Evolutionary conservation across 2,329 filamentous ascomycete genomes (phyloP).

Genomic region (Cordyceps sp.): DNA sequence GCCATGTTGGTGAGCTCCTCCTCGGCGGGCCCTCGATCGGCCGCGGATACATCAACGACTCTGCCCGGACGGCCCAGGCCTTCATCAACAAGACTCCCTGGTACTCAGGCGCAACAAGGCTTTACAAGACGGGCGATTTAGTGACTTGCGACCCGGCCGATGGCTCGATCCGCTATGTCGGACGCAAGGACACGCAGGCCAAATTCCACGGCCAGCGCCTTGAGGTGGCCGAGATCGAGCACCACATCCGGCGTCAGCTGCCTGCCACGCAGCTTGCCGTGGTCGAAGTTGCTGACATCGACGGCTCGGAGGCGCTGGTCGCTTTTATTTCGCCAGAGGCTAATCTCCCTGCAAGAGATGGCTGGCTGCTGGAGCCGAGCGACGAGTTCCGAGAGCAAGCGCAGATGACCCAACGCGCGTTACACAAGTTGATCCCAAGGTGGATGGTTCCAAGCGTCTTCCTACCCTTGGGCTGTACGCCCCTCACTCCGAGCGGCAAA

Average conservation of each 20-base stretch:
- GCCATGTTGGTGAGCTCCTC: conserved; percentile 8
- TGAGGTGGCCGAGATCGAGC: conserved; percentile 8
- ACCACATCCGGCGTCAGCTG: background rate
- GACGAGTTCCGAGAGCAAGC: too few species aligned
- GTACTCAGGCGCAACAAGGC: conserved; percentile 7
- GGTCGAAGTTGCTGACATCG: conserved; percentile 1
- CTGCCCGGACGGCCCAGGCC: conserved; percentile 10
- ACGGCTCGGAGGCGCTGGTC: background rate
- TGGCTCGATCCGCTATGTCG: background rate
- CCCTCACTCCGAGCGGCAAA: background rate
- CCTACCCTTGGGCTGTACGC: background rate
- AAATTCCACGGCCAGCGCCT: conserved; percentile 7
- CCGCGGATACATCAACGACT: conserved; percentile 27
- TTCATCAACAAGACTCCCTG: conserved; percentile 7
- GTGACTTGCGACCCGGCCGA: background rate
- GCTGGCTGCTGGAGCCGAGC: too few species aligned
- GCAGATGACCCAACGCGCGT: background rate
- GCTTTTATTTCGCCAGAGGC: background rate
- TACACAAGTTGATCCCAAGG: background rate
- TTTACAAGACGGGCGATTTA: conserved; percentile 8
- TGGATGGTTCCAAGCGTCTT: background rate
- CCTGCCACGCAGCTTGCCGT: background rate
- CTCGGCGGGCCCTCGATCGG: conserved; percentile 20
- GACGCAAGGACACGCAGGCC: conserved; percentile 1
- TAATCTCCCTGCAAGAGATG: too few species aligned